Base-by-base conservation (phyloP, 2,329 filamentous ascomycete species). In the Scedosporium aurantiacum region DNA sequence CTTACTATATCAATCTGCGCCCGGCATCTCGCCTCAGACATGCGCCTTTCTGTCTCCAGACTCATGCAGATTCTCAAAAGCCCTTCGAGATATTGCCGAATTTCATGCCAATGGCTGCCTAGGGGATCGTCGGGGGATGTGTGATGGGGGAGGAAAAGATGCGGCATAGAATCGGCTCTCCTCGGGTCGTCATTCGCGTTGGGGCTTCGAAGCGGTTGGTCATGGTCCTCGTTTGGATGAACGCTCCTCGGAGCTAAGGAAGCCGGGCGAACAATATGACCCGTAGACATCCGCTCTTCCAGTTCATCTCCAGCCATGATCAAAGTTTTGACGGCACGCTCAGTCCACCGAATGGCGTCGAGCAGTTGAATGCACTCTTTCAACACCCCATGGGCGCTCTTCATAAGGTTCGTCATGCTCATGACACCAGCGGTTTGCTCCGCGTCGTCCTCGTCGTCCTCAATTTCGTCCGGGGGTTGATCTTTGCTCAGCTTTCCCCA, bases 301-400 rank as follows among this genome's bases (percentile, higher is more conserved):
- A 79, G 65, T 58, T 77, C 76, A 40, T 78, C 76, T 4, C 76
- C 76, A 0, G 75, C 70, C 47, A 76, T 68, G 10, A 78, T 72
- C 61, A 78, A 67, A 16, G 78, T 69, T 64, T 76, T 76, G 40
- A 78, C 67, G 1, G 74, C 76, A 6, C 76, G 71, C 63, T 79
- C 76, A 73, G 78, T 78, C 76, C 76, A 79, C 23, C 75, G 68
- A 37, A 79, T 70, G 1, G 76, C 78, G 57, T 79, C 76, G 1
- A 79, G 70, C 7, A 79, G 67, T 61, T 77, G 74, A 58, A 79
- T 78, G 1, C 75, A 74, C 12, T 73, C 74, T 61, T 77, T 77
- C 25, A 78, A 67, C 1, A 77, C 76, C 47, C 78, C 75, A 41
- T 79, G 76, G 0, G 76, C 60, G 14, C 75, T 72, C 66, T 78